Conservation (phyloP, 371 early-diverging fungal species). For the Apophysomyces variabilis region DNA sequence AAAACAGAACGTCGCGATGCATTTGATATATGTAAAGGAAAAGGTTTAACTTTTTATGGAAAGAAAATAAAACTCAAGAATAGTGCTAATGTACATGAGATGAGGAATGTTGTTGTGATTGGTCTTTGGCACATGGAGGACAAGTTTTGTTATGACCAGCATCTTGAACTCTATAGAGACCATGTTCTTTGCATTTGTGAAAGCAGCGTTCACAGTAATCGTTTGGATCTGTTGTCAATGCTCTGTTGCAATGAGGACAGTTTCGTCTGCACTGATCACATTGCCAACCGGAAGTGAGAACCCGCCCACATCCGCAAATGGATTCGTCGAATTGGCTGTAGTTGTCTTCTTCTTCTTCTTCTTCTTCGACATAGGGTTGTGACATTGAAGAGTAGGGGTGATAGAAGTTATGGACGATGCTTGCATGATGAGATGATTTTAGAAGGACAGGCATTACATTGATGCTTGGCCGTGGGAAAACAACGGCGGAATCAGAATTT, state of each 20-base stretch:
- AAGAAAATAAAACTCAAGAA: neutral
- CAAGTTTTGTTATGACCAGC: conserved; percentile 7
- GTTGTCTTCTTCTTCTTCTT: neutral
- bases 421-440: neutral
- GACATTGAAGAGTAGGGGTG: neutral
- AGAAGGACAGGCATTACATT: conserved; percentile 8
- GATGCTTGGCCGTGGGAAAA: conserved; percentile 1
- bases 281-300: conserved; percentile 36
- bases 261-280: conserved; percentile 36
- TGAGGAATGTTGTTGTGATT: neutral
- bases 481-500: neutral
- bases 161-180: conserved; percentile 9
- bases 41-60: neutral
- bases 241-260: conserved; percentile 37
- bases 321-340: neutral
- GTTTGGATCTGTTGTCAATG: conserved; percentile 26
- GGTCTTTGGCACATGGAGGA: neutral
- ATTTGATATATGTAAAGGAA: too few relatives aligned
- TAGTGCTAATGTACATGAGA: conserved; percentile 2
- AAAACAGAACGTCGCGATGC: too few relatives aligned
- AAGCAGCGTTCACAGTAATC: conserved; percentile 44
- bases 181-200: conserved; percentile 29
- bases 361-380: neutral
- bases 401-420: neutral
- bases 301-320: conserved; percentile 34